Conservation (phyloP, 106 monocot genomes). For the Triglochin maritima region DNA sequence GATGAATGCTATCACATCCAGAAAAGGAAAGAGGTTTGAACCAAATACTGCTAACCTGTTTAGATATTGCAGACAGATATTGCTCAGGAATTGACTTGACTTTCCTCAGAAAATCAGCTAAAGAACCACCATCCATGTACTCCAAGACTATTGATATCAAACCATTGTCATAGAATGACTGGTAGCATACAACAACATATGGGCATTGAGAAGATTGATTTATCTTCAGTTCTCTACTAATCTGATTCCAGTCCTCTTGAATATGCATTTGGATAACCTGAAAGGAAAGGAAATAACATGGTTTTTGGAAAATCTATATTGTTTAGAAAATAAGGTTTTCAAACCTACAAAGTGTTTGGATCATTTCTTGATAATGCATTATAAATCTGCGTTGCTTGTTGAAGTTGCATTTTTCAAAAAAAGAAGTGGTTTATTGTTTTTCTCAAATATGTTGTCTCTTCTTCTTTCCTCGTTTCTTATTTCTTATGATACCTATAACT, state of each 20-base stretch:
- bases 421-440: too few species aligned
- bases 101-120: constrained; percentile 49
- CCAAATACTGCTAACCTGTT: constrained; percentile 45
- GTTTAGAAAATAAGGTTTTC: too few species aligned
- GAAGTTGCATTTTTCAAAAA: too few species aligned
- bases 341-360: background rate
- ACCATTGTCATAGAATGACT: constrained; percentile 77
- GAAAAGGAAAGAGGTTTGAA: background rate
- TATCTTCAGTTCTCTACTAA: constrained; percentile 75
- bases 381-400: too few species aligned
- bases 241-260: constrained; percentile 46
- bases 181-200: constrained; percentile 62
- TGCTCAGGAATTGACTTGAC: constrained; percentile 74
- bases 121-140: constrained; percentile 96
- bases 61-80: constrained; percentile 81
- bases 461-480: too few species aligned
- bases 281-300: background rate
- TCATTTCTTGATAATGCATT: background rate
- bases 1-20: background rate
- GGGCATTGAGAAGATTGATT: constrained; percentile 55
- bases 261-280: constrained; percentile 76
- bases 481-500: too few species aligned
- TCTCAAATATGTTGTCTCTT: too few species aligned
- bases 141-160: constrained; percentile 81
- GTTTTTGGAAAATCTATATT: background rate